phyloP scores from a whole-genome alignment of 306 rosid genomes.

The Cucurbita ficifolia region DNA sequence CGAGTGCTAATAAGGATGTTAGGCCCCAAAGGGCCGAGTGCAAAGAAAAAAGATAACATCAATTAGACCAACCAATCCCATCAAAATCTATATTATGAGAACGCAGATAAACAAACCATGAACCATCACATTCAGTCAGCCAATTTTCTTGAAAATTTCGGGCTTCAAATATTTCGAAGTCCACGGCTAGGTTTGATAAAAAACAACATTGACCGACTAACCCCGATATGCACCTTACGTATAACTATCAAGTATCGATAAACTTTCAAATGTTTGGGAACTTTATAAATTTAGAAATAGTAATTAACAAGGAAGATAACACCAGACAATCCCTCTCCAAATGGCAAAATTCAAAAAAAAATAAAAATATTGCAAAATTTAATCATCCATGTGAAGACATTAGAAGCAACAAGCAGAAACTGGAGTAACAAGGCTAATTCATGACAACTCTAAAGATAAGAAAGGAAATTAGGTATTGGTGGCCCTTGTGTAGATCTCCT shows the following conservation, averaged over 20 bases:
- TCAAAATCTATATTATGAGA: too few species aligned
- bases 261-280: background rate
- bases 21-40: too few species aligned
- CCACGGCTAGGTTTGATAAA: too few species aligned
- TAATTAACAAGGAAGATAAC: background rate
- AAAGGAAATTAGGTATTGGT: background rate
- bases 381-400: background rate
- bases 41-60: too few species aligned
- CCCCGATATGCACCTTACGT: too few species aligned
- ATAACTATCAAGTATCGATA: background rate
- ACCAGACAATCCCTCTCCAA: background rate
- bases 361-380: background rate
- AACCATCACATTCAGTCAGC: too few species aligned
- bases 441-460: background rate
- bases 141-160: too few species aligned
- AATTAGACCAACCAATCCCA: too few species aligned
- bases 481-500: constrained; percentile 11
- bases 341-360: background rate
- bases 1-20: too few species aligned
- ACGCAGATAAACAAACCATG: too few species aligned
- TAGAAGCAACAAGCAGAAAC: background rate
- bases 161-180: too few species aligned
- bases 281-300: background rate
- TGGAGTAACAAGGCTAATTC: background rate
- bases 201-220: too few species aligned